Conservation (phyloP, 2,329 filamentous ascomycete species). For the Alternaria brassicicola region DNA sequence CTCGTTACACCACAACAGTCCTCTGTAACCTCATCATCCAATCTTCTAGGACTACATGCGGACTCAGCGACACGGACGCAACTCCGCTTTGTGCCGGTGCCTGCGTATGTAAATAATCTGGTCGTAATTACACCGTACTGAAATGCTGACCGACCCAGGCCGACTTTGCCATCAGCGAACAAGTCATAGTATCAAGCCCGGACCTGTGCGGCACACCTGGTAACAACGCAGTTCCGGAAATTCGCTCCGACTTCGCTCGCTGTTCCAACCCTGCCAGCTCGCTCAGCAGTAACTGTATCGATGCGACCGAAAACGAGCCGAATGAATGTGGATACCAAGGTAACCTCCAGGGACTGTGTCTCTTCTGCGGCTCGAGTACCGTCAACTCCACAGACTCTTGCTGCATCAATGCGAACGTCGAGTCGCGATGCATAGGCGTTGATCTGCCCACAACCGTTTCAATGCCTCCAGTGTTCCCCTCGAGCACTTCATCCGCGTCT, state of each 20-base stretch:
- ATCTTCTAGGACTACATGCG: slow-evolving; percentile 76
- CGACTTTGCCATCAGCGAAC: slow-evolving; percentile 85
- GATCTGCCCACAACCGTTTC: slow-evolving; percentile 73
- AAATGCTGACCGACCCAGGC: slow-evolving; percentile 60
- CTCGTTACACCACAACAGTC: slow-evolving; percentile 88
- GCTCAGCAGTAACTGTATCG: slow-evolving; percentile 75
- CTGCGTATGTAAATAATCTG: slow-evolving; percentile 66
- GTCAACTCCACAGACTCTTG: slow-evolving; percentile 94
- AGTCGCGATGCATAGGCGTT: slow-evolving; percentile 75
- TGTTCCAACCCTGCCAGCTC: slow-evolving; percentile 84
- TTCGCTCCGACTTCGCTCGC: slow-evolving; percentile 89
- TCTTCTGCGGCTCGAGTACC: slow-evolving; percentile 82
- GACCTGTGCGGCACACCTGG: slow-evolving; percentile 72
- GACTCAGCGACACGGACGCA: slow-evolving; percentile 66
- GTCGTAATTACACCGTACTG: slow-evolving; percentile 17
- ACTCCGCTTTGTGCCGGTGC: slow-evolving; percentile 85
- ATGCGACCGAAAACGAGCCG: slow-evolving; percentile 79
- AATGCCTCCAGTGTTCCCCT: slow-evolving; percentile 63
- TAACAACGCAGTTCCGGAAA: slow-evolving; percentile 71
- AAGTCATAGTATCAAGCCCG: slow-evolving; percentile 76
- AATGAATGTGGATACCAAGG: slow-evolving; percentile 83
- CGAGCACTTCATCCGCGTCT: slow-evolving; percentile 65
- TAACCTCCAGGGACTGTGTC: slow-evolving; percentile 77
- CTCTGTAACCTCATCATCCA: slow-evolving; percentile 95
- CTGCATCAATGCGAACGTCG: slow-evolving; percentile 82